Base-by-base conservation (phyloP, 2,329 filamentous ascomycete species). In the Pseudogymnoascus sp. region DNA sequence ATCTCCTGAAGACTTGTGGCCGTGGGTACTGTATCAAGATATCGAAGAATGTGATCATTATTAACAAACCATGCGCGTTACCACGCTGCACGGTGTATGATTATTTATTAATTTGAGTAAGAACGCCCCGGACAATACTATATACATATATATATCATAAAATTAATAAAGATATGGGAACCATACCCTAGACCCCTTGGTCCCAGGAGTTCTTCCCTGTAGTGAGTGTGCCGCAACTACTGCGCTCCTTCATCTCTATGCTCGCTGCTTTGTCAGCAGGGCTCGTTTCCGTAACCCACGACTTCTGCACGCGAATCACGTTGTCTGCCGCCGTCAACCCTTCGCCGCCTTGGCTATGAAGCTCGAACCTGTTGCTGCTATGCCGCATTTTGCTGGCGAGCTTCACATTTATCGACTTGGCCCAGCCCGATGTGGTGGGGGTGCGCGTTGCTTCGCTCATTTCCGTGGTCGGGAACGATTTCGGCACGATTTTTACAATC, bases 401-500 rank as follows among this genome's bases (percentile, higher is more conserved):
- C 50, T 56, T 56, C 26, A 33, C 50, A 2, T 56, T 56, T 21
- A 56, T 56, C 50, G 50, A 56, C 10, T 56, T 56, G 4, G 50
- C 50, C 50, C 50, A 56, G 11, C 50, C 50, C 29, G 50, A 10
- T 2, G 50, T 19, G 6, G 46, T 56, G 17, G 50, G 29, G 29
- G 59, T 60, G 33, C 35, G 59, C 11, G 33, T 31, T 19, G 59
- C 4, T 7, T 44, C 35, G 33, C 35, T 38, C 15, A 60, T 33
- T 19, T 37, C 38, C 1, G 60, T 56, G 29, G 23, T 9, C n/a
- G 29, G 21, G 53, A 68, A 68, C 19, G 67, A 26, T 2, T 42
- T 56, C 23, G 67, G 65, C 23, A 66, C 31, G 37, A 50, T 29
- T 2, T 67, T 66, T n/a, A 69, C 66, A 4, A 72, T 64, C 11